Conservation (phyloP, 495 filamentous ascomycete genomes). For the Peziza echinospora region DNA sequence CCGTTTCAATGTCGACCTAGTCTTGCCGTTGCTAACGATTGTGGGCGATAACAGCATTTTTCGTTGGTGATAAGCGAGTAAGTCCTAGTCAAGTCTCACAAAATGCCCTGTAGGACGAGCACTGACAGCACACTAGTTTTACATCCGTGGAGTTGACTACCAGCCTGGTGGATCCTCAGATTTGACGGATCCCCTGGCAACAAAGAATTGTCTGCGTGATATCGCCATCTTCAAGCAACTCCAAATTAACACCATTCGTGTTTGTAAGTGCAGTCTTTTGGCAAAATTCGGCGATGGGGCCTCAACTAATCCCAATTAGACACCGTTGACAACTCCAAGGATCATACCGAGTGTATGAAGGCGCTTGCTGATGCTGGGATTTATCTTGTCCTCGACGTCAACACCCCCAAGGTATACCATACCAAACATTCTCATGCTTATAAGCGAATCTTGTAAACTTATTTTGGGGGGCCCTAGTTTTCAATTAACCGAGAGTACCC, state of each 20-base stretch:
- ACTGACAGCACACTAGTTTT: conserved; percentile 32
- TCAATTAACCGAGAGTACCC: conserved; percentile 67
- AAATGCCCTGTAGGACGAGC: neutral
- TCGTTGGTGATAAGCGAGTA: conserved; percentile 46
- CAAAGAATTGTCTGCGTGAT: conserved; percentile 57
- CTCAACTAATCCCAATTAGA: conserved; percentile 19
- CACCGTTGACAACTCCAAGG: conserved; percentile 66
- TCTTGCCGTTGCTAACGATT: neutral
- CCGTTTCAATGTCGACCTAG: neutral
- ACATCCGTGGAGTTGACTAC: conserved; percentile 87
- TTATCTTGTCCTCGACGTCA: conserved; percentile 69
- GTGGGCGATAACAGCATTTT: conserved; percentile 43
- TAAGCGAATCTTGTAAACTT: too few relatives aligned
- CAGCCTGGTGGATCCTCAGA: conserved; percentile 76
- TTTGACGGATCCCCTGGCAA: conserved; percentile 57
- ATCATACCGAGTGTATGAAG: conserved; percentile 72
- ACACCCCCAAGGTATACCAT: conserved; percentile 24
- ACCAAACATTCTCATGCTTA: too few relatives aligned
- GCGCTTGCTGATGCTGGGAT: conserved; percentile 65
- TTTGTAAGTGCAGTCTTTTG: conserved; percentile 27
- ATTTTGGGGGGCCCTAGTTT: conserved; percentile 30
- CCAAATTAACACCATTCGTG: conserved; percentile 75
- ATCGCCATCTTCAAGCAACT: conserved; percentile 64
- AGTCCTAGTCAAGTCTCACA: neutral
- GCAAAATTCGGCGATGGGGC: conserved; percentile 4